A percentile compares a stretch with the other conserved stretches of the same genome.
Evolutionary conservation across 257 asterid genomes (phyloP).

Genomic region (Gentiana macrophylla): DNA sequence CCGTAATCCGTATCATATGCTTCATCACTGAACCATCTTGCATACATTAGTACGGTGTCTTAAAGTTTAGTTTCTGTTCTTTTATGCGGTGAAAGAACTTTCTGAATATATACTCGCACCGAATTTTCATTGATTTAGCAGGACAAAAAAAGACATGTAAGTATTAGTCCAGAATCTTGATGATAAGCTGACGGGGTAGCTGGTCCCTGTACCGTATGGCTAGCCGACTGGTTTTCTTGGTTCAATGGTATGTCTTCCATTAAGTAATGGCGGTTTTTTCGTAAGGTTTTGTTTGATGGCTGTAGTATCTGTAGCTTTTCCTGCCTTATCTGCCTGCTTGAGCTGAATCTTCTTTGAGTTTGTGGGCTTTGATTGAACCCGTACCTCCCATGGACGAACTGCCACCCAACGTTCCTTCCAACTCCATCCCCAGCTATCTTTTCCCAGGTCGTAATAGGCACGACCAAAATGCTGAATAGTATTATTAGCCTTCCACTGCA

Average conservation of each 20-base stretch:
- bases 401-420: constrained; percentile 77
- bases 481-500: constrained; percentile 64
- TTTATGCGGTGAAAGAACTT: background rate
- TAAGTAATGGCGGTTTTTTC: constrained; percentile 8
- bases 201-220: background rate
- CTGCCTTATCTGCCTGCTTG: constrained; percentile 15
- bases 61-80: background rate
- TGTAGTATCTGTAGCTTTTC: constrained; percentile 13
- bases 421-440: constrained; percentile 88
- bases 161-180: background rate
- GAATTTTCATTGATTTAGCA: constrained; percentile 1
- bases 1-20: constrained; percentile 10
- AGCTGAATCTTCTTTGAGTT: constrained; percentile 25
- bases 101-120: background rate
- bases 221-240: constrained; percentile 3
- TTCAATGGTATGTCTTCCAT: background rate
- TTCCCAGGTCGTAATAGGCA: constrained; percentile 60
- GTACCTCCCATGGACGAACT: constrained; percentile 66
- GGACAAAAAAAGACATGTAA: background rate
- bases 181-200: constrained; percentile 4
- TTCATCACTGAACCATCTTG: constrained; percentile 5
- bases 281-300: constrained; percentile 12
- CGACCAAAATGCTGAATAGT: constrained; percentile 45
- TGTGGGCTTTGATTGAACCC: constrained; percentile 24
- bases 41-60: constrained; percentile 1